These are phyloP conservation scores for Torrubiella hemipterigena DNA, from an alignment of 2,329 filamentous ascomycete species.

Conservation along the genomic window DNA sequence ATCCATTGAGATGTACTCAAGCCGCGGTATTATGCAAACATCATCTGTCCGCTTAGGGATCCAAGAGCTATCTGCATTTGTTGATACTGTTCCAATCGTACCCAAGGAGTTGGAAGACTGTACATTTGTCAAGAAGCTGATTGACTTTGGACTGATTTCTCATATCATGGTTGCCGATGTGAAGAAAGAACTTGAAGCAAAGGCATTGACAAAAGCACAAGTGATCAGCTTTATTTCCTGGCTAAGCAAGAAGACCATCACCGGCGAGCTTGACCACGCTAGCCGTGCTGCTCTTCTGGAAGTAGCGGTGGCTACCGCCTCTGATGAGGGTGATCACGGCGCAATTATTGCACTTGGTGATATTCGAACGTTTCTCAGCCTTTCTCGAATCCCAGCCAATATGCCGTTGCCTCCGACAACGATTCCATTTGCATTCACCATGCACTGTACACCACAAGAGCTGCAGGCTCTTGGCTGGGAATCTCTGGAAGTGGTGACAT, in stretches of 20 bases:
- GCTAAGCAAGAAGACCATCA: constrained; percentile 60
- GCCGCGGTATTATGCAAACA: constrained; percentile 74
- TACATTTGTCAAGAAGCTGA: constrained; percentile 69
- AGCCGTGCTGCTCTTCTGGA: constrained; percentile 62
- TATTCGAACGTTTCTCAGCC: constrained; percentile 63
- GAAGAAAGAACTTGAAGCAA: constrained; percentile 67
- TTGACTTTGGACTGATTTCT: constrained; percentile 75
- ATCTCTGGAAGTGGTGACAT: constrained; percentile 71
- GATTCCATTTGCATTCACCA: constrained; percentile 76
- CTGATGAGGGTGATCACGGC: constrained; percentile 47
- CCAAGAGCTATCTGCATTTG: constrained; percentile 56
- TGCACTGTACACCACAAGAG: constrained; percentile 51
- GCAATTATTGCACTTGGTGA: constrained; percentile 66
- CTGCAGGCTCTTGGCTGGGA: constrained; percentile 78
- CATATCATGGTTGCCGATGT: constrained; percentile 83
- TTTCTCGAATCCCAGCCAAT: constrained; percentile 68
- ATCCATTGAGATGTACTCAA: constrained; percentile 80
- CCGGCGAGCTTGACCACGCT: constrained; percentile 58
- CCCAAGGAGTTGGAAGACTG: constrained; percentile 62
- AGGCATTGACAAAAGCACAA: constrained; percentile 68
- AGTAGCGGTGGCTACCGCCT: constrained; percentile 64
- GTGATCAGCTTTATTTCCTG: constrained; percentile 75
- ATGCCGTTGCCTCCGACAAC: constrained; percentile 72
- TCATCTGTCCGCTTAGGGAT: constrained; percentile 67
- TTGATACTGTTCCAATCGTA: constrained; percentile 79